phyloP scores from a whole-genome alignment of 2,329 filamentous ascomycete genomes.

The Dryadomyces quercus-mongolicae region DNA sequence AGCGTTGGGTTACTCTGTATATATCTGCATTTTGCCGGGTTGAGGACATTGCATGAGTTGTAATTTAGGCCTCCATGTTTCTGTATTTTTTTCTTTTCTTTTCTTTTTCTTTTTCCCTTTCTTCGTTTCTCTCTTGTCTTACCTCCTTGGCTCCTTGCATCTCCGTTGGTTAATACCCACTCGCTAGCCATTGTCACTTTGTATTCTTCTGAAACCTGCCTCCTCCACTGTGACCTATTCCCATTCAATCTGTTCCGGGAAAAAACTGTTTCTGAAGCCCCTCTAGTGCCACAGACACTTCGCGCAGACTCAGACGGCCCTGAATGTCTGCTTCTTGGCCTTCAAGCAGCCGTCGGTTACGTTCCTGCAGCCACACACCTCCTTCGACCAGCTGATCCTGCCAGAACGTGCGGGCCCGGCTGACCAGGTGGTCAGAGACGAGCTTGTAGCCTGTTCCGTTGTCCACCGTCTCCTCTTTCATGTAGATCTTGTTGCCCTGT shows the following conservation, averaged over 20 bases:
- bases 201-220: background rate
- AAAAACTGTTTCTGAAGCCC: background rate
- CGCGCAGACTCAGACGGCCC: constrained; percentile 1
- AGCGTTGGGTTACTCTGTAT: background rate
- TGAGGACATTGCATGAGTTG: background rate
- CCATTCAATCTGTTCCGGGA: background rate
- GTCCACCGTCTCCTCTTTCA: constrained; percentile 2
- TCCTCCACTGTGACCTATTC: background rate
- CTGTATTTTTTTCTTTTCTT: background rate
- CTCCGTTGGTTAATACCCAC: constrained; percentile 4
- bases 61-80: background rate
- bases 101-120: background rate
- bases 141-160: background rate
- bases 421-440: constrained; percentile 2
- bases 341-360: background rate
- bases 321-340: background rate
- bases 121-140: background rate
- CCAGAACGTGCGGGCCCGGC: constrained; percentile 3
- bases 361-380: constrained; percentile 2
- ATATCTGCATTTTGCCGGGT: background rate
- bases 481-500: constrained; percentile 9
- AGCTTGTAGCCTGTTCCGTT: constrained; percentile 1
- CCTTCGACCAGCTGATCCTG: background rate
- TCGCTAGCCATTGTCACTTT: background rate
- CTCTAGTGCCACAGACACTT: background rate